Conservation (phyloP, 495 filamentous ascomycete species). For the Penicillium dipodomyicola region DNA sequence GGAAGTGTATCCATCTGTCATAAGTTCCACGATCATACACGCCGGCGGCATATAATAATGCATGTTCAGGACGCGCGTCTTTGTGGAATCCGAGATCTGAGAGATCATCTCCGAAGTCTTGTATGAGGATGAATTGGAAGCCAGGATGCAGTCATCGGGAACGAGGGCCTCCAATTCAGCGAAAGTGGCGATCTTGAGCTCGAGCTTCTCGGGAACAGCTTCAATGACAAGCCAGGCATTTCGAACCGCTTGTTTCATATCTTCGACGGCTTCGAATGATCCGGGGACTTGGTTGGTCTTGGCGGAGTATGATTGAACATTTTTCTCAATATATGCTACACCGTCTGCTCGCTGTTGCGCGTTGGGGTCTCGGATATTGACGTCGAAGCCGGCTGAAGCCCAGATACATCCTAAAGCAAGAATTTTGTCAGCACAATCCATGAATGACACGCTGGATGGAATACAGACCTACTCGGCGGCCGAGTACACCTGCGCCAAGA, state of each 20-base stretch:
- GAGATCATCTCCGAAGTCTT: conserved; percentile 45
- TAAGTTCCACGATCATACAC: conserved; percentile 47
- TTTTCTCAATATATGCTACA: conserved; percentile 38
- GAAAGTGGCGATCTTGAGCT: conserved; percentile 50
- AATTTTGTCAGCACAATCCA: not conserved
- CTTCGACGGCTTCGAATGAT: conserved; percentile 26
- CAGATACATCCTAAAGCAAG: conserved; percentile 32
- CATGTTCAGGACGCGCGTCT: conserved; percentile 42
- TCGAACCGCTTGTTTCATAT: conserved; percentile 38
- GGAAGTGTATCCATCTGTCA: conserved; percentile 49
- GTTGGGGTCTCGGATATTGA: conserved; percentile 42
- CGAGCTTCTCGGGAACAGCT: conserved; percentile 52
- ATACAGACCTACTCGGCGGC: conserved; percentile 40
- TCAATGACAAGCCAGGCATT: conserved; percentile 53
- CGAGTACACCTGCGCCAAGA: conserved; percentile 48
- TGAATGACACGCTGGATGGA: not conserved
- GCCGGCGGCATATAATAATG: conserved; percentile 51
- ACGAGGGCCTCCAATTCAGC: conserved; percentile 44
- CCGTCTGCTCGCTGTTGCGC: conserved; percentile 33
- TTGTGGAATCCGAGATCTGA: conserved; percentile 35
- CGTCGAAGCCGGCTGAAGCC: conserved; percentile 43
- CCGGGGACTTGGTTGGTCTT: conserved; percentile 32
- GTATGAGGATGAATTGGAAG: conserved; percentile 51
- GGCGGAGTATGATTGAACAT: conserved; percentile 33
- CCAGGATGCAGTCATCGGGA: conserved; percentile 48